phyloP scores from a whole-genome alignment of 257 asterid species.

The Salvia hispanica region DNA sequence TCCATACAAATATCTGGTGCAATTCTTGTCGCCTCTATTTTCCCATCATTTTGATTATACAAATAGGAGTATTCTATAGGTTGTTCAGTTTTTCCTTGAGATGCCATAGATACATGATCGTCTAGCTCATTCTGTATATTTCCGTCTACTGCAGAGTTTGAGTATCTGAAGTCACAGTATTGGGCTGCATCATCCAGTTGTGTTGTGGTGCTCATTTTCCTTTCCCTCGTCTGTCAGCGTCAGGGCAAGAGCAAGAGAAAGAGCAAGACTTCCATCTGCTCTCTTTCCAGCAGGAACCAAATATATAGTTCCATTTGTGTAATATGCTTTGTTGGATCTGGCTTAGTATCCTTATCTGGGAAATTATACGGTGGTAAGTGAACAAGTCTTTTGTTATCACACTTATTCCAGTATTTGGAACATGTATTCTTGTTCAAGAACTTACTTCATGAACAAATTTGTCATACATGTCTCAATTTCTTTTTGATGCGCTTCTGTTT shows the following conservation, averaged over 20 bases:
- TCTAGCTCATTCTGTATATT: conserved; percentile 19
- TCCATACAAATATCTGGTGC: conserved; percentile 10
- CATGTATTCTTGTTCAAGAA: neutral
- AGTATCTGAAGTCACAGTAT: conserved; percentile 69
- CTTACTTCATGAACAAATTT: conserved; percentile 19
- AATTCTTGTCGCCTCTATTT: neutral
- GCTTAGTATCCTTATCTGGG: conserved; percentile 45
- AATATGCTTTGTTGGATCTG: conserved; percentile 47
- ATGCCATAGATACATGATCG: conserved; percentile 10
- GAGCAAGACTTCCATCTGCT: conserved; percentile 22
- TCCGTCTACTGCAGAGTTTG: conserved; percentile 58
- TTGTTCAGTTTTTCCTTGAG: conserved; percentile 19
- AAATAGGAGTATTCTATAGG: neutral
- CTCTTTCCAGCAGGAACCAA: conserved; percentile 37
- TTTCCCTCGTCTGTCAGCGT: conserved; percentile 44
- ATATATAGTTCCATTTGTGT: conserved; percentile 42
- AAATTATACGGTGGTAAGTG: conserved; percentile 38
- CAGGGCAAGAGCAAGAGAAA: conserved; percentile 29
- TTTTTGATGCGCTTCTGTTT: conserved; percentile 30
- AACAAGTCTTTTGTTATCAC: conserved; percentile 22
- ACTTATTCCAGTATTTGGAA: conserved; percentile 16
- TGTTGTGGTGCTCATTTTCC: conserved; percentile 62
- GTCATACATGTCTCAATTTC: conserved; percentile 25
- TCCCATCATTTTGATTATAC: conserved; percentile 4
- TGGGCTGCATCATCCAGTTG: conserved; percentile 80